Percentiles rank a stretch among this genome's conserved stretches.
Evolutionary conservation across 108 stramenopile genomes (phyloP).

Genomic region (Licmophora abbreviata): DNA sequence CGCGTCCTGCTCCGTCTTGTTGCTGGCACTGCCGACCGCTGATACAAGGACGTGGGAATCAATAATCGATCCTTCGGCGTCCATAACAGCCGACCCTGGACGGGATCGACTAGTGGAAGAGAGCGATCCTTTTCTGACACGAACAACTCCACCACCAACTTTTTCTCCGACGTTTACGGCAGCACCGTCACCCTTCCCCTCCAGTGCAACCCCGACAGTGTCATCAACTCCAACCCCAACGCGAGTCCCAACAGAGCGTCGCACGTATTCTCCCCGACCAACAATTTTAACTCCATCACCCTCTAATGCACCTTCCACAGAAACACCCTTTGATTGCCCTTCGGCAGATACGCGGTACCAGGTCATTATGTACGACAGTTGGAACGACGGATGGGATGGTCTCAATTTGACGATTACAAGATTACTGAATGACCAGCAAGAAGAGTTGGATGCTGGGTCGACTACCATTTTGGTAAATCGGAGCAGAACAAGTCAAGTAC

Average conservation of each 20-base stretch:
- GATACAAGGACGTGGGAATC: too few relatives aligned
- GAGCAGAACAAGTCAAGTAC: slow-evolving; percentile 3
- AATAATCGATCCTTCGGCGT: too few relatives aligned
- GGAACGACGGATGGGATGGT: slow-evolving; percentile 29
- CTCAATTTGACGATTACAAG: slow-evolving; percentile 11
- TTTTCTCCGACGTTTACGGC: background rate
- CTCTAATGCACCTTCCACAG: too few relatives aligned
- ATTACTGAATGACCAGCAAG: slow-evolving; percentile 9
- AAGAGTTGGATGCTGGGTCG: background rate
- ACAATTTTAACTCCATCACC: too few relatives aligned
- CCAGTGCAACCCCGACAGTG: slow-evolving; percentile 1
- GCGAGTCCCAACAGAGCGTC: background rate
- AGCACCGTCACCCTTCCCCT: background rate
- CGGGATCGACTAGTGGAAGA: slow-evolving; percentile 1
- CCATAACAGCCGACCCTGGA: too few relatives aligned
- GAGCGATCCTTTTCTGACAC: background rate
- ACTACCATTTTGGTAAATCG: slow-evolving; percentile 9
- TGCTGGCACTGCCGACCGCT: too few relatives aligned
- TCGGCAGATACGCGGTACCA: slow-evolving; percentile 10
- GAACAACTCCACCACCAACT: background rate
- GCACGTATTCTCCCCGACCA: too few relatives aligned
- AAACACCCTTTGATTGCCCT: too few relatives aligned
- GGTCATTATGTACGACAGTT: slow-evolving; percentile 26
- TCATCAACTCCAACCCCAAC: background rate
- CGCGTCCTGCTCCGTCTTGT: too few relatives aligned